Evolutionary conservation across 371 early-diverging fungal species (phyloP).

Genomic region (Sporodiniella umbellata): DNA sequence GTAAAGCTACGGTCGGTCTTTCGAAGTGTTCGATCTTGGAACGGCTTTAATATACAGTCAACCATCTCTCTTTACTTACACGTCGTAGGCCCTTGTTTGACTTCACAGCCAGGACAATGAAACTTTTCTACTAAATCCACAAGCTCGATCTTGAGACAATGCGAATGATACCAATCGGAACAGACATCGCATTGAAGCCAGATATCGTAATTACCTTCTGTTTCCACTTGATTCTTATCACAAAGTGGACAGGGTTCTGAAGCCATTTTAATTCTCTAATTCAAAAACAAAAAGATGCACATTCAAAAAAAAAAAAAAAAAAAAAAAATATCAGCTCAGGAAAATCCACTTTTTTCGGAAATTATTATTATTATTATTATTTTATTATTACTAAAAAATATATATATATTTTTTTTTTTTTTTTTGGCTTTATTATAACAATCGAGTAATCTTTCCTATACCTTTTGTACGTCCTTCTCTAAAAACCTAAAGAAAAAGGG

Average conservation of each 20-base stretch:
- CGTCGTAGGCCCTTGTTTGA: slow-evolving; percentile 58
- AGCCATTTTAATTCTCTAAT: slow-evolving; percentile 1
- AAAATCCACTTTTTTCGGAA: no score
- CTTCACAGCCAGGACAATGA: slow-evolving; percentile 61
- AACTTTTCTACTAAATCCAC: slow-evolving; percentile 61
- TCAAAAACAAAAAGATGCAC: neutral
- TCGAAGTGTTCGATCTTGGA: slow-evolving; percentile 35
- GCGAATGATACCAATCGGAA: slow-evolving; percentile 64
- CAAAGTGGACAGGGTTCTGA: slow-evolving; percentile 19
- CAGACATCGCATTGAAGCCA: slow-evolving; percentile 76
- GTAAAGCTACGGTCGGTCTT: slow-evolving; percentile 59
- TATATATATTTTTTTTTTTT: no score
- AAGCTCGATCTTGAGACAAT: slow-evolving; percentile 61
- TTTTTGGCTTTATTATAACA: no score
- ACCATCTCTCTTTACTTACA: no score
- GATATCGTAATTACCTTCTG: slow-evolving; percentile 4
- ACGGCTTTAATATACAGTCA: no score
- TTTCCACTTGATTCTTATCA: neutral
- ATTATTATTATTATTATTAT: no score
- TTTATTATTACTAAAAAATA: no score
- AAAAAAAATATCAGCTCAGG: slow-evolving; percentile 1
- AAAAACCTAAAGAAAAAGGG: slow-evolving; percentile 70
- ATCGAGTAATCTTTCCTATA: slow-evolving; percentile 86
- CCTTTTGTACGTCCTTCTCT: slow-evolving; percentile 92
- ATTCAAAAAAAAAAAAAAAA: neutral